These are phyloP conservation scores for Rhodomyrtus psidioides DNA, from an alignment of 441 rosid species.

Conservation along the genomic window DNA sequence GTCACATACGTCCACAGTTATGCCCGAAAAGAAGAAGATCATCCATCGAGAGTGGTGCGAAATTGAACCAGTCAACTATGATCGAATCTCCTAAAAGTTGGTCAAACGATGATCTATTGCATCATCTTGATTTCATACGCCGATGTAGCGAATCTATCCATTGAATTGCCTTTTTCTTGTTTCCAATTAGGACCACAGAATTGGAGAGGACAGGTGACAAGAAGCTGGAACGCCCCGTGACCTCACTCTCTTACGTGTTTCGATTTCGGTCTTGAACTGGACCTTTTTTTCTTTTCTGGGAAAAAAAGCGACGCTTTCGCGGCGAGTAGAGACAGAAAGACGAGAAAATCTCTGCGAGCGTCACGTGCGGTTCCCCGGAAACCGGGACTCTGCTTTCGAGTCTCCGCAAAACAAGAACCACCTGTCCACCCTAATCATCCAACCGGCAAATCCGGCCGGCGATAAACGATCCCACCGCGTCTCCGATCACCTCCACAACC, in stretches of 20 bases:
- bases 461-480: background rate
- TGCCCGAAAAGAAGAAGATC: background rate
- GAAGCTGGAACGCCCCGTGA: background rate
- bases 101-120: background rate
- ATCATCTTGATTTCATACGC: background rate
- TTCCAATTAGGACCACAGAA: background rate
- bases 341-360: background rate
- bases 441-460: background rate
- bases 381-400: background rate
- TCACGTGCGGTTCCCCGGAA: background rate
- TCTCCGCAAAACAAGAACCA: background rate
- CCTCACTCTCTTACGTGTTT: background rate
- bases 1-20: background rate
- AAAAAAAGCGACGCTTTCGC: background rate
- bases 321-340: constrained; percentile 7
- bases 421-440: background rate
- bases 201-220: background rate
- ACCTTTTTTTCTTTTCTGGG: background rate
- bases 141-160: background rate
- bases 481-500: background rate
- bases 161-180: background rate
- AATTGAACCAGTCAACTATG: background rate
- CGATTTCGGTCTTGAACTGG: background rate
- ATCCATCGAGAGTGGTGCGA: background rate
- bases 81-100: background rate